Percentiles rank a stretch among this genome's conserved stretches.
These are phyloP conservation scores for Pseudozyma thailandica DNA, from an alignment of 1,284 basidiomycete species.

Conservation along the genomic window DNA sequence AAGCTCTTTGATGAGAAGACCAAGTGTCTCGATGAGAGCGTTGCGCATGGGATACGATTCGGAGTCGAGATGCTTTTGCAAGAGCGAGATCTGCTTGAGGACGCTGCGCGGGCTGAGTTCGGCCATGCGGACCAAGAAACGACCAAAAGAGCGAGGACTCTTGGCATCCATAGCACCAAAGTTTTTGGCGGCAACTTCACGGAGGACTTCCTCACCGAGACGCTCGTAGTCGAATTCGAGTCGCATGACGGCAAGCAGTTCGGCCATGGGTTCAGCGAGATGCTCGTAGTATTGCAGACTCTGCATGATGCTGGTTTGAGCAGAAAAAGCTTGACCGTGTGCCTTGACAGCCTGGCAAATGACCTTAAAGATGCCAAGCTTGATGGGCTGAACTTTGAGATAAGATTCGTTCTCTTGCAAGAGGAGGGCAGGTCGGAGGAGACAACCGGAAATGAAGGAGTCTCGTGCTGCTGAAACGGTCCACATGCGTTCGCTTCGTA, in stretches of 20 bases:
- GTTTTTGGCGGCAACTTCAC: slow-evolving; percentile 81
- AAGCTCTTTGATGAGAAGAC: slow-evolving; percentile 69
- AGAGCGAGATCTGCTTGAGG: slow-evolving; percentile 86
- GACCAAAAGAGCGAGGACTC: slow-evolving; percentile 84
- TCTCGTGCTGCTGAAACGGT: slow-evolving; percentile 60
- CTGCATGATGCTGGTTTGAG: slow-evolving; percentile 89
- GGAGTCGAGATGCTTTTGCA: slow-evolving; percentile 87
- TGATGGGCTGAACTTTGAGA: slow-evolving; percentile 82
- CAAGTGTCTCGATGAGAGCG: slow-evolving; percentile 66
- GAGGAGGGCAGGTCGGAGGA: slow-evolving; percentile 78
- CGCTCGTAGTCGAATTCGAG: slow-evolving; percentile 90
- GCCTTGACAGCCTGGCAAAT: slow-evolving; percentile 92
- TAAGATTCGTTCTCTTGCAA: slow-evolving; percentile 86
- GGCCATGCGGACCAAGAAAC: slow-evolving; percentile 83
- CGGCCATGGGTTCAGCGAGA: slow-evolving; percentile 91
- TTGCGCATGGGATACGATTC: slow-evolving; percentile 97
- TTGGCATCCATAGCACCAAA: slow-evolving; percentile 88
- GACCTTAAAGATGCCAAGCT: slow-evolving; percentile 82
- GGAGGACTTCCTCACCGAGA: slow-evolving; percentile 87
- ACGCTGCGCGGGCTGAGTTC: slow-evolving; percentile 86
- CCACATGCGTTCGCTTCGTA: slow-evolving; percentile 60
- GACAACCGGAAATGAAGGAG: slow-evolving; percentile 63
- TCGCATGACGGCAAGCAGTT: slow-evolving; percentile 81
- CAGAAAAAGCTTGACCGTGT: slow-evolving; percentile 78
- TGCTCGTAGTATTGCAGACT: slow-evolving; percentile 93